These are phyloP conservation scores for Elaeis oleifera DNA, from an alignment of 202 grass and related monocot species.

Conservation along the genomic window DNA sequence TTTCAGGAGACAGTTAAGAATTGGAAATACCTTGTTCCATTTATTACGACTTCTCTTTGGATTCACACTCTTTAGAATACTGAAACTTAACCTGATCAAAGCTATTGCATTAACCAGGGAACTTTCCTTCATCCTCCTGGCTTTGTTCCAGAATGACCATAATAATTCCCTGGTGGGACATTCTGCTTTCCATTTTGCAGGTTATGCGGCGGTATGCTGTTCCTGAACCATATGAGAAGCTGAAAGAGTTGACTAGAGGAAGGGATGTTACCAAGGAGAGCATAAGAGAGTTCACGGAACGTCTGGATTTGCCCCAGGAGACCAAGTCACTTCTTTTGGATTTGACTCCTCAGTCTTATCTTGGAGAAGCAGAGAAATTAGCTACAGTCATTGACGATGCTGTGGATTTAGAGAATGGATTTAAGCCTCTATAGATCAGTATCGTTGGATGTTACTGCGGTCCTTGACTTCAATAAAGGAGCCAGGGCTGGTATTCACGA, in stretches of 20 bases:
- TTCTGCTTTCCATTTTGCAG: constrained; percentile 22
- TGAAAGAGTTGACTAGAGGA: constrained; percentile 84
- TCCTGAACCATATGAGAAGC: constrained; percentile 75
- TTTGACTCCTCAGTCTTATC: constrained; percentile 70
- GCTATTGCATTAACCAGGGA: too few relatives aligned
- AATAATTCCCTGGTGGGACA: too few relatives aligned
- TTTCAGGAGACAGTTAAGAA: too few relatives aligned
- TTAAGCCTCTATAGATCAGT: constrained; percentile 36
- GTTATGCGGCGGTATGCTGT: constrained; percentile 91
- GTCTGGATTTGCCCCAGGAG: constrained; percentile 53
- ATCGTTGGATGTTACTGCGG: not conserved
- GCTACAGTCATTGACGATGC: constrained; percentile 43
- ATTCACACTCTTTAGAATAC: too few relatives aligned
- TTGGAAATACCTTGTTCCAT: too few relatives aligned
- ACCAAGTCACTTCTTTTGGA: constrained; percentile 38
- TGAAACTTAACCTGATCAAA: too few relatives aligned
- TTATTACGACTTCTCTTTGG: too few relatives aligned
- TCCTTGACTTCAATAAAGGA: too few relatives aligned
- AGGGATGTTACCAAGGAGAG: constrained; percentile 63
- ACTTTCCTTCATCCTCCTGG: too few relatives aligned
- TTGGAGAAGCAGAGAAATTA: constrained; percentile 58
- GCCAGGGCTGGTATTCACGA: too few relatives aligned
- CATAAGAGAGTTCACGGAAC: constrained; percentile 60
- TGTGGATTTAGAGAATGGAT: constrained; percentile 39
- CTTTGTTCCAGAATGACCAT: too few relatives aligned